Conservation (phyloP, 2,329 filamentous ascomycete genomes). For the Ophiostoma sp. region DNA sequence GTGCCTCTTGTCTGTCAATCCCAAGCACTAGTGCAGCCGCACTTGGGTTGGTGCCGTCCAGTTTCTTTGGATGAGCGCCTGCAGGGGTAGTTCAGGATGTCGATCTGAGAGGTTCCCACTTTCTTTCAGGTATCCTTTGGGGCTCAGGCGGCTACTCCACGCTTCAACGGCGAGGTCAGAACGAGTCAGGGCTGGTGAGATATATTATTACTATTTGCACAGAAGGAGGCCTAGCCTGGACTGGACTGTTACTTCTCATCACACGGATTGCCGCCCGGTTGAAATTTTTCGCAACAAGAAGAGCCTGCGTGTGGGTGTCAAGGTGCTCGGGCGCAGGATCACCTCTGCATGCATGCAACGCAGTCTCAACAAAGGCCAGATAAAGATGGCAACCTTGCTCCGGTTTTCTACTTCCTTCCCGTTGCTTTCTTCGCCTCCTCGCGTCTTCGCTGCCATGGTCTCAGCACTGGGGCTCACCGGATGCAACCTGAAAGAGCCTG, state of each 20-base stretch:
- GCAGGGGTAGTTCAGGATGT: neutral
- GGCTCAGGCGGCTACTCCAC: neutral
- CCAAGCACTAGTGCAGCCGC: slow-evolving; percentile 13
- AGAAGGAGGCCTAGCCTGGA: too few relatives aligned
- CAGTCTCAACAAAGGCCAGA: neutral
- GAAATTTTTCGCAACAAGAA: neutral
- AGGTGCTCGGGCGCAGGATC: neutral
- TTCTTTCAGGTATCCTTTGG: neutral
- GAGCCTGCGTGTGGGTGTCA: neutral
- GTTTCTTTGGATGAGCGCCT: neutral
- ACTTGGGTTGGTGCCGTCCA: slow-evolving; percentile 7
- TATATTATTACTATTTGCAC: neutral
- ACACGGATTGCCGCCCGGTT: neutral
- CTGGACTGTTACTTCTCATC: neutral
- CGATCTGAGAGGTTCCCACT: neutral
- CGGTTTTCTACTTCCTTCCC: neutral
- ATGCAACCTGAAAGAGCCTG: neutral
- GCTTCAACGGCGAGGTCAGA: neutral
- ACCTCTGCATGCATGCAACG: slow-evolving; percentile 3
- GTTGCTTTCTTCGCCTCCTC: neutral
- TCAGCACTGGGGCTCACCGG: slow-evolving; percentile 1
- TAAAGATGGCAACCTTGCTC: neutral
- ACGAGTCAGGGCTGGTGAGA: neutral
- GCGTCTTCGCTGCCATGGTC: neutral
- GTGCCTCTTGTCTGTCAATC: slow-evolving; percentile 16